phyloP scores from a whole-genome alignment of 176 grass and related monocot genomes.

The Guadua angustifolia region DNA sequence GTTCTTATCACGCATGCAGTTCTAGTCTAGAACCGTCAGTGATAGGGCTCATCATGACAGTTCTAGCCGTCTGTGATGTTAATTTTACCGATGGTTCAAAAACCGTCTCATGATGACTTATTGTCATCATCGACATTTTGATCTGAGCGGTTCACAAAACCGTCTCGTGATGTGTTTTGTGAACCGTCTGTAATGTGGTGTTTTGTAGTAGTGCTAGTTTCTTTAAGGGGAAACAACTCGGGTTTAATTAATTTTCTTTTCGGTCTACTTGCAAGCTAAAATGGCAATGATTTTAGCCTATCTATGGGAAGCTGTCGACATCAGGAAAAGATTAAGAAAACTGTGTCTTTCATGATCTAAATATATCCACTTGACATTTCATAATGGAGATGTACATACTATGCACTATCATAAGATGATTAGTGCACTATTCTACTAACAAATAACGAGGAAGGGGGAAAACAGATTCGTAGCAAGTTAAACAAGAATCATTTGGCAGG shows the following conservation, averaged over 20 bases:
- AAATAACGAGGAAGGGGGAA: neutral
- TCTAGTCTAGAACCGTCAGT: too few relatives aligned
- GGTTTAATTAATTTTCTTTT: neutral
- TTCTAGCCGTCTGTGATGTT: too few relatives aligned
- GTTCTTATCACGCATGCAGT: too few relatives aligned
- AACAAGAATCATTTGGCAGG: constrained; percentile 27
- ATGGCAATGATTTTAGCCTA: neutral
- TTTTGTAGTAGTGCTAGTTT: too few relatives aligned
- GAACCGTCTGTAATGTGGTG: too few relatives aligned
- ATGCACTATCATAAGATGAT: neutral
- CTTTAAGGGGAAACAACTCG: neutral
- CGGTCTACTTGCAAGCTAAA: neutral
- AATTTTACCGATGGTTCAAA: too few relatives aligned
- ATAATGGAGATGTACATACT: constrained; percentile 2
- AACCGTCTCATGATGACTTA: too few relatives aligned
- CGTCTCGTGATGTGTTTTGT: too few relatives aligned
- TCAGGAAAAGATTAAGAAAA: constrained; percentile 13
- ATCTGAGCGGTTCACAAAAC: too few relatives aligned
- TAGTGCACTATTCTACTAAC: neutral
- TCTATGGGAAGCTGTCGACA: neutral
- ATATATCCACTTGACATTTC: constrained; percentile 16
- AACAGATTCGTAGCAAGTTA: constrained; percentile 15
- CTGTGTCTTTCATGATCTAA: neutral
- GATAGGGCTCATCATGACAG: too few relatives aligned
- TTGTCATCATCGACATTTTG: too few relatives aligned